phyloP scores from a whole-genome alignment of 352 stramenopile species.

The Globisporangium perplexum region DNA sequence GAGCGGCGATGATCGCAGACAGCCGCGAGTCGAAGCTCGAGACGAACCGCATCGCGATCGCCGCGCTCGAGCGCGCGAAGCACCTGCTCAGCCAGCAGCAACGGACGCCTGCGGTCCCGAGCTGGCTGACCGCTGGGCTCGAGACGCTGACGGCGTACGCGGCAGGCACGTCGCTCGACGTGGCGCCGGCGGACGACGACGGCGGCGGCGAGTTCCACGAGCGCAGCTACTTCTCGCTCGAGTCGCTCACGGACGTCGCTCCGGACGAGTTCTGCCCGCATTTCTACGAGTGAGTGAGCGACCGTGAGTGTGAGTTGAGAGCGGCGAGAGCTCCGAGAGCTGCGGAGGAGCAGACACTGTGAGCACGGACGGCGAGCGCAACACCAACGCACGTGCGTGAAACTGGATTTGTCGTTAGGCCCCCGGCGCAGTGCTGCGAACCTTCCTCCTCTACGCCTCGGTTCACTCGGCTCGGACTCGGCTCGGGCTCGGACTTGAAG shows the following conservation, averaged over 20 bases:
- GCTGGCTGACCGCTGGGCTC: slow-evolving; percentile 23
- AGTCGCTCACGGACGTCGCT: slow-evolving; percentile 40
- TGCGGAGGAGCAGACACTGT: no score
- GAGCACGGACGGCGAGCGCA: no score
- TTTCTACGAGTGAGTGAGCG: slow-evolving; percentile 32
- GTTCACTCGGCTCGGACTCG: no score
- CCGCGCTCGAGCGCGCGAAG: slow-evolving; percentile 37
- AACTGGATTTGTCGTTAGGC: no score
- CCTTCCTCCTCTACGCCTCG: no score
- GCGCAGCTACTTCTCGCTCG: slow-evolving; percentile 53
- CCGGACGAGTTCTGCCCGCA: slow-evolving; percentile 47
- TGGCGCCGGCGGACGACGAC: slow-evolving; percentile 11
- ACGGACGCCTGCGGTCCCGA: not conserved
- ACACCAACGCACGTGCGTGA: no score
- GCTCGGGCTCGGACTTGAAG: no score
- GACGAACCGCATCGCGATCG: slow-evolving; percentile 33
- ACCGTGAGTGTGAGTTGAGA: no score
- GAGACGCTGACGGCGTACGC: slow-evolving; percentile 28
- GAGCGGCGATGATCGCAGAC: slow-evolving; percentile 30
- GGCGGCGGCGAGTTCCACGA: slow-evolving; percentile 47
- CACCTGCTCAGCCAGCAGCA: slow-evolving; percentile 25
- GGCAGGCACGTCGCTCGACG: not conserved
- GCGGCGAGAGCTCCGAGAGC: no score
- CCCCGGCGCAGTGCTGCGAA: no score
- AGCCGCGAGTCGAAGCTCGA: slow-evolving; percentile 59